Conservation (phyloP, 805 yeast genomes). For the Priceomyces fermenticarens region DNA sequence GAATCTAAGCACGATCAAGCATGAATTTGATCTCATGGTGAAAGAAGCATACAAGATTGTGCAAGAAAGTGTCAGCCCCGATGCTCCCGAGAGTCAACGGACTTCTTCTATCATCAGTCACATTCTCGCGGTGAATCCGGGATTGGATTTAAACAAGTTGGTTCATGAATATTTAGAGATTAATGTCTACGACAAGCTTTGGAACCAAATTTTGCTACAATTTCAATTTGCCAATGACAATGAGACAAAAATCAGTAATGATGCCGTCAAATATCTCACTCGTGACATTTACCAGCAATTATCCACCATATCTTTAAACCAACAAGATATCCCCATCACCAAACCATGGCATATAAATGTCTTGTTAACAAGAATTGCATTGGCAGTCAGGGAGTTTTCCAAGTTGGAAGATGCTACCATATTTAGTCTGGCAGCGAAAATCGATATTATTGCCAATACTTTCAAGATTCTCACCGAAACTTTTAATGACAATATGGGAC, state of each 20-base stretch:
- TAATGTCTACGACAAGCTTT: constrained; percentile 62
- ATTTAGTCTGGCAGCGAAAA: constrained; percentile 45
- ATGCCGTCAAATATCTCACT: constrained; percentile 26
- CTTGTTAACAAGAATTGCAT: constrained; percentile 38
- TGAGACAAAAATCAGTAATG: constrained; percentile 16
- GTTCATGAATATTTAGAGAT: constrained; percentile 71
- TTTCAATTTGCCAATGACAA: constrained; percentile 24
- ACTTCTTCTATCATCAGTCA: constrained; percentile 28
- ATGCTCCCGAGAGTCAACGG: constrained; percentile 33
- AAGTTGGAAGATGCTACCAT: constrained; percentile 38
- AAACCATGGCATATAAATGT: constrained; percentile 39
- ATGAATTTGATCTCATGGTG: constrained; percentile 31
- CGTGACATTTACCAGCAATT: constrained; percentile 31
- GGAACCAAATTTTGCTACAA: constrained; percentile 47
- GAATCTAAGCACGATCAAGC: constrained; percentile 20
- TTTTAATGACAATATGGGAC: neutral
- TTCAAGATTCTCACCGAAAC: constrained; percentile 46
- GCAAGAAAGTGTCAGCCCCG: constrained; percentile 36
- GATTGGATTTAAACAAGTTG: constrained; percentile 47
- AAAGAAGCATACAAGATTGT: constrained; percentile 34
- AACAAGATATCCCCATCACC: constrained; percentile 44
- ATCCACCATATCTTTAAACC: constrained; percentile 45
- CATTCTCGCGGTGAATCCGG: constrained; percentile 31
- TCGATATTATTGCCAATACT: constrained; percentile 48
- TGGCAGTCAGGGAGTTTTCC: constrained; percentile 53